These are phyloP conservation scores for Debaryomyces coudertii DNA, from an alignment of 1,139 yeast species.

Conservation along the genomic window DNA sequence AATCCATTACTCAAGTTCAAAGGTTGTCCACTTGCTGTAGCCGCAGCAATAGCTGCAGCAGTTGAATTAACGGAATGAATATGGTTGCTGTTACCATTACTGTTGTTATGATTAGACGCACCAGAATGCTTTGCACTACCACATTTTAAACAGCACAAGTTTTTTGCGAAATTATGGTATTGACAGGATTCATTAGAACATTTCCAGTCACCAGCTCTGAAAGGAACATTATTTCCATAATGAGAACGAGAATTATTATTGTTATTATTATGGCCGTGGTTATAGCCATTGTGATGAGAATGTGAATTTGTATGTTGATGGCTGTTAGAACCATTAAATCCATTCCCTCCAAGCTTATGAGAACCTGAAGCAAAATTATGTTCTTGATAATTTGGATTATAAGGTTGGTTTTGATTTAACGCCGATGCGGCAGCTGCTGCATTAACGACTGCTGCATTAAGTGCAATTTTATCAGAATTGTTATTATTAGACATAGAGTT, in stretches of 20 bases:
- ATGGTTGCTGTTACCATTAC: constrained; percentile 8
- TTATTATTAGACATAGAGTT: constrained; percentile 17
- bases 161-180: constrained; percentile 93
- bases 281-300: constrained; percentile 19
- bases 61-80: constrained; percentile 48
- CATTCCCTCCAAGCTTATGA: constrained; percentile 6
- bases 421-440: constrained; percentile 22
- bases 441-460: constrained; percentile 16
- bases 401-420: constrained; percentile 13
- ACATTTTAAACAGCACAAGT: constrained; percentile 82
- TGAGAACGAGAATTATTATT: constrained; percentile 22
- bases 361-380: constrained; percentile 2
- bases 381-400: constrained; percentile 7
- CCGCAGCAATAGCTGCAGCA: constrained; percentile 55
- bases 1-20: constrained; percentile 37
- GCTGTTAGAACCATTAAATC: constrained; percentile 2
- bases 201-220: constrained; percentile 97
- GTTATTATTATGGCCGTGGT: constrained; percentile 17
- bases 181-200: constrained; percentile 77
- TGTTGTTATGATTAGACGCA: constrained; percentile 23
- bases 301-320: constrained; percentile 9
- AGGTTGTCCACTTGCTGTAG: constrained; percentile 57
- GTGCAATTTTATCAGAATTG: constrained; percentile 16
- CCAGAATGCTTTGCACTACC: constrained; percentile 72
- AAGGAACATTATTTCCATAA: constrained; percentile 64